A percentile compares a stretch with the other conserved stretches of the same genome.
These are phyloP conservation scores for Diaporthe ampelina DNA, from an alignment of 2,329 filamentous ascomycete genomes.

Conservation along the genomic window DNA sequence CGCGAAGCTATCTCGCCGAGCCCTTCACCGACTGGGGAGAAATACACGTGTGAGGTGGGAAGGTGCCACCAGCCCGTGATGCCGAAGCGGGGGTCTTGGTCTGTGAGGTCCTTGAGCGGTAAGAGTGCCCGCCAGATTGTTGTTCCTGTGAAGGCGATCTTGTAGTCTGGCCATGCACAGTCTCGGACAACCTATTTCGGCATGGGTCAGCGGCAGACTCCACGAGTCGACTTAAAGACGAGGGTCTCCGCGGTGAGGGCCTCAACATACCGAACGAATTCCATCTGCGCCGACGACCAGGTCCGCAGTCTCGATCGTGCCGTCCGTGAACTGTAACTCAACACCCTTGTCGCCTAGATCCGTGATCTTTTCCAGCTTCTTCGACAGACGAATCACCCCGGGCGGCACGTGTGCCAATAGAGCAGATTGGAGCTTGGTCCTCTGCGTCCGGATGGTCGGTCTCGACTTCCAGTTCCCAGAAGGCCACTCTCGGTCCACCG, in stretches of 20 bases:
- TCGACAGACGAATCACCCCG: slow-evolving; percentile 59
- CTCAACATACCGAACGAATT: slow-evolving; percentile 59
- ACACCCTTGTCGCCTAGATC: slow-evolving; percentile 54
- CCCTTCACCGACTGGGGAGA: slow-evolving; percentile 56
- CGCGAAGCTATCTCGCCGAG: slow-evolving; percentile 56
- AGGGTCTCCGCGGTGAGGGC: neutral
- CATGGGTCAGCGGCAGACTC: neutral
- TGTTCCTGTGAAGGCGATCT: slow-evolving; percentile 54
- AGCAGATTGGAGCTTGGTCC: slow-evolving; percentile 61
- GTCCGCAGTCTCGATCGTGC: slow-evolving; percentile 55
- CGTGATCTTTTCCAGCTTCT: slow-evolving; percentile 57
- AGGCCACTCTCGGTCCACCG: slow-evolving; percentile 38
- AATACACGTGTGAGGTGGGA: slow-evolving; percentile 57
- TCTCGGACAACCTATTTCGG: slow-evolving; percentile 38
- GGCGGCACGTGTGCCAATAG: slow-evolving; percentile 61
- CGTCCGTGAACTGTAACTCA: slow-evolving; percentile 61
- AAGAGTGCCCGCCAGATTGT: slow-evolving; percentile 62
- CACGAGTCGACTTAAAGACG: too few species aligned
- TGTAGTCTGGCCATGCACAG: slow-evolving; percentile 42
- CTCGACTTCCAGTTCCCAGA: slow-evolving; percentile 33
- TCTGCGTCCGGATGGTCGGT: slow-evolving; percentile 41
- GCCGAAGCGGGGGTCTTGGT: slow-evolving; percentile 48
- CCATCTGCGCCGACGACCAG: slow-evolving; percentile 67
- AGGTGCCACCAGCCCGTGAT: slow-evolving; percentile 60
- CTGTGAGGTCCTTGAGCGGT: slow-evolving; percentile 51